Base-by-base conservation (phyloP, 2,329 filamentous ascomycete species). In the Penicillium sp. region DNA sequence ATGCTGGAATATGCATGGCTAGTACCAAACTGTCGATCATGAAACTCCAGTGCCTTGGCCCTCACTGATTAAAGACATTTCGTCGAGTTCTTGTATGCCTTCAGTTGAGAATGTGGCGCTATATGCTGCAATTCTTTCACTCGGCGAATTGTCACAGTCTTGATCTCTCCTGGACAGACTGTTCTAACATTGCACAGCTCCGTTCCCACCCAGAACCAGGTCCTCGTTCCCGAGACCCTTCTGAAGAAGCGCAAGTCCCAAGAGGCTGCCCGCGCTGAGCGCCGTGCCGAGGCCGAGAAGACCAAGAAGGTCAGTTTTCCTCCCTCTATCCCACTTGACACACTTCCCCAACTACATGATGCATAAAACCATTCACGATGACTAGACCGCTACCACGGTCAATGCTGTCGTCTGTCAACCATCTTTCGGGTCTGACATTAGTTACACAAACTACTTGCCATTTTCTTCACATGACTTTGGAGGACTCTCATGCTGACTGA, bases 231-330 rank as follows among this genome's bases (percentile, higher is more conserved):
- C 71, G 94, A 99, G 90, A 99, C 94, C 73, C 90, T 99, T 75
- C 87, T 99, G 80, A 99, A 99, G 90, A 99, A 99, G 91, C 90
- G 94, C 85, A 99, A 99, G 92, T 91, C 87, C 80, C 93, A 97
- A 84, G 94, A 99, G 88, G 96, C 97, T 88, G 92, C 92, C 78
- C 90, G 92, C 79, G 92, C 94, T 79, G 90, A 93, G 82, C 89
- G 88, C 78, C 80, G 84, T 69, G 85, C 89, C 66, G 89, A 90
- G 74, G 78, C 86, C 67, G 85, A 92, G 81, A 89, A 96, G 85
- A 89, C 87, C 81, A 94, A 94, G 84, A 85, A 90, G 84, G 94
- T 97, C 79, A 78, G 90, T 46, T 54, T 24, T 22, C 4, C 35
- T 63, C 51, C 43, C 57, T 58, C 5, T 14, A 6, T 11, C 7